A percentile compares a stretch with the other conserved stretches of the same genome.
These are phyloP conservation scores for Pseudogymnoascus sp. DNA, from an alignment of 2,329 filamentous ascomycete species.

Conservation along the genomic window DNA sequence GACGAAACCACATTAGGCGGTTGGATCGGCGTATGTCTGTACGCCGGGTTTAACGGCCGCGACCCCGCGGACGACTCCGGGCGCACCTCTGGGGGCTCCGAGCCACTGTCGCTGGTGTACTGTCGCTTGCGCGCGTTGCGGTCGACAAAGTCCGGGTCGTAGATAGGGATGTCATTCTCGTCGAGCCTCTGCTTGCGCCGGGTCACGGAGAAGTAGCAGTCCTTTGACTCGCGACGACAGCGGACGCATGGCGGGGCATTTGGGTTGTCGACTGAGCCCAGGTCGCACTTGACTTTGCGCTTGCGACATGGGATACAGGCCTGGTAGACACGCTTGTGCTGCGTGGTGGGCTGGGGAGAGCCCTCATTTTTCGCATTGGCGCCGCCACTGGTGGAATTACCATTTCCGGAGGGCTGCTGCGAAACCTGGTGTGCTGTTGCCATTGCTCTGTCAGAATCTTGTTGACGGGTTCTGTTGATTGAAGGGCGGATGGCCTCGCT, in stretches of 20 bases:
- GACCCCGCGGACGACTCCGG: conserved; percentile 19
- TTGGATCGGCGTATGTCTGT: neutral
- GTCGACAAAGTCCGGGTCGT: conserved; percentile 57
- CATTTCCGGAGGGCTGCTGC: neutral
- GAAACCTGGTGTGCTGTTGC: neutral
- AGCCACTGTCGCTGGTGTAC: conserved; percentile 36
- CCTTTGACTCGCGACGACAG: conserved; percentile 89
- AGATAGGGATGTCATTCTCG: conserved; percentile 25
- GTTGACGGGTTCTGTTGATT: neutral
- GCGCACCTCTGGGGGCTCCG: conserved; percentile 30
- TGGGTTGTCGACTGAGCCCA: conserved; percentile 78
- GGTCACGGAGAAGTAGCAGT: conserved; percentile 94
- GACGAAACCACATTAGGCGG: conserved; percentile 39
- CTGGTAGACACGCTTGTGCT: conserved; percentile 32
- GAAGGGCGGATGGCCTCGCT: neutral
- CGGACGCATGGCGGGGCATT: conserved; percentile 89
- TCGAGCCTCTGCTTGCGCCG: conserved; percentile 78
- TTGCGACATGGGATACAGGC: conserved; percentile 44
- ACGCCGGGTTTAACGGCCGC: conserved; percentile 21
- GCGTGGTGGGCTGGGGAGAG: conserved; percentile 12
- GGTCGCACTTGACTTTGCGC: conserved; percentile 48
- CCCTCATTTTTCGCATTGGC: neutral
- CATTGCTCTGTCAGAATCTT: neutral
- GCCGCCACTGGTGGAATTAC: neutral
- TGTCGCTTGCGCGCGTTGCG: conserved; percentile 66